phyloP scores from a whole-genome alignment of 2,329 filamentous ascomycete species.

The Didymella segeticola region DNA sequence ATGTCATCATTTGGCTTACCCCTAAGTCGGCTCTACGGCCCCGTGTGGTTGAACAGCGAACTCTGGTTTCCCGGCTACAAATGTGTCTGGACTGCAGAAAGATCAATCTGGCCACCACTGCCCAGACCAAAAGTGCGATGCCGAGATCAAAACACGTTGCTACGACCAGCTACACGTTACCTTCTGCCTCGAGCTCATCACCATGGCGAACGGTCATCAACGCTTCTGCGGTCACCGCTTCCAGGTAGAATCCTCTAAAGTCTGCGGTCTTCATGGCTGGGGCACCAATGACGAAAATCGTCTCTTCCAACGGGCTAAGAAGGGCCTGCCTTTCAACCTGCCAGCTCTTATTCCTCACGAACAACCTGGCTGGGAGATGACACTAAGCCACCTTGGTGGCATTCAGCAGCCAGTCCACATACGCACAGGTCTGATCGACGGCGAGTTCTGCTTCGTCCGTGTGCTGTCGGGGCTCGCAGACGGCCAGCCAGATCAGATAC shows the following conservation, averaged over 20 bases:
- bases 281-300: constrained; percentile 1
- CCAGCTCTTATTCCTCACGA: constrained; percentile 4
- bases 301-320: constrained; percentile 4
- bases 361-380: constrained; percentile 4
- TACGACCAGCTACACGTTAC: constrained; percentile 3
- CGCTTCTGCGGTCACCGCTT: constrained; percentile 8
- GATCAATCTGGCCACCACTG: constrained; percentile 5
- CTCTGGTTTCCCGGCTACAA: constrained; percentile 5
- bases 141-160: constrained; percentile 3
- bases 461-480: not conserved
- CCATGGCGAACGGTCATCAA: not conserved
- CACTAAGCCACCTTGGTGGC: not conserved
- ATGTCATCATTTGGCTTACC: not conserved
- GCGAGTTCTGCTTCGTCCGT: not conserved
- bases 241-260: constrained; percentile 5
- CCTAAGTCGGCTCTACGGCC: constrained; percentile 5
- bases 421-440: not conserved
- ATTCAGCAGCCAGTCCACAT: not conserved
- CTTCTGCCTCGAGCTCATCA: not conserved
- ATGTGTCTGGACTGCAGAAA: constrained; percentile 6
- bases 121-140: not conserved
- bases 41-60: not conserved
- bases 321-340: not conserved
- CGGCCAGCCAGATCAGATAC: not conserved
- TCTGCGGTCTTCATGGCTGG: not conserved